Conservation (phyloP, 2,329 filamentous ascomycete species). For the Parastagonospora avenae region DNA sequence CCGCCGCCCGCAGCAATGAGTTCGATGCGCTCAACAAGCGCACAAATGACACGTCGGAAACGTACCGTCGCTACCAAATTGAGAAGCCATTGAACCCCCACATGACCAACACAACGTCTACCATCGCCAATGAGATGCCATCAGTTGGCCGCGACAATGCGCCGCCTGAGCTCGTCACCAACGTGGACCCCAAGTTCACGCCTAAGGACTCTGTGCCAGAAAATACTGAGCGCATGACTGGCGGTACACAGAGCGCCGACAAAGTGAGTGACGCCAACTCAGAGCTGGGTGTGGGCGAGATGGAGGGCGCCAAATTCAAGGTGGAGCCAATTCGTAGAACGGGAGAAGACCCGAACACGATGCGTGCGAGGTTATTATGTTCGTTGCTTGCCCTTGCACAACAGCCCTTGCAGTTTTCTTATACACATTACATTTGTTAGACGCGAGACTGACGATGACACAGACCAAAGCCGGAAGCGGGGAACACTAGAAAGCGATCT, state of each 20-base stretch:
- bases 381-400: slow-evolving; percentile 38
- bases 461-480: slow-evolving; percentile 95
- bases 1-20: slow-evolving; percentile 40
- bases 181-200: slow-evolving; percentile 60
- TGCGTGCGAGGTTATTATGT: slow-evolving; percentile 84
- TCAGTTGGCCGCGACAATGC: slow-evolving; percentile 61
- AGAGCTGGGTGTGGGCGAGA: slow-evolving; percentile 40
- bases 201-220: slow-evolving; percentile 66
- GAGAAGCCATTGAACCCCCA: slow-evolving; percentile 65
- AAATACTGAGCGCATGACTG: slow-evolving; percentile 69
- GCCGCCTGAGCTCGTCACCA: slow-evolving; percentile 65
- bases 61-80: slow-evolving; percentile 61
- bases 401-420: background rate
- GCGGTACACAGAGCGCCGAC: slow-evolving; percentile 62
- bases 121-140: slow-evolving; percentile 67
- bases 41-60: slow-evolving; percentile 58
- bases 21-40: slow-evolving; percentile 55
- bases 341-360: slow-evolving; percentile 84
- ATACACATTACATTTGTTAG: slow-evolving; percentile 1
- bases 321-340: slow-evolving; percentile 86
- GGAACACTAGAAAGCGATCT: slow-evolving; percentile 96
- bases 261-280: slow-evolving; percentile 34
- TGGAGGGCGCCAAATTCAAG: slow-evolving; percentile 67
- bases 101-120: slow-evolving; percentile 68
- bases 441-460: slow-evolving; percentile 4